Base-by-base conservation (phyloP, 495 filamentous ascomycete species). In the Mytilinidion resinicola region DNA sequence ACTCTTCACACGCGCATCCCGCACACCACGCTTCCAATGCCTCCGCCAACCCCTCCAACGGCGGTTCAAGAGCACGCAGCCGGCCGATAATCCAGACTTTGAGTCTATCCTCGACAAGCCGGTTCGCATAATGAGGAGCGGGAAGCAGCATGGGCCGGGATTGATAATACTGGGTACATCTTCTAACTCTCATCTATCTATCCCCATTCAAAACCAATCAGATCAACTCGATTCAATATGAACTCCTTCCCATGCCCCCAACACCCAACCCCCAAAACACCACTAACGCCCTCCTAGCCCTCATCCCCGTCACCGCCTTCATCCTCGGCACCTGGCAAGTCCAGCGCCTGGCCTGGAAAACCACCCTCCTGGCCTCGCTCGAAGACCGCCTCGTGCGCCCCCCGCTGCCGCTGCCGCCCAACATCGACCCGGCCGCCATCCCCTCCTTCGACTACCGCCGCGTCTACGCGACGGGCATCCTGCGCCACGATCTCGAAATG, bases 321-420 rank as follows among this genome's bases (percentile, higher is more conserved):
- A 76, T 76, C 61, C 84, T 98, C 36, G 93, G 93, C 39, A 88
- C 86, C 42, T 98, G 93, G 93, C 93, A 98, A 67, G 85, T 98
- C n/a, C 80, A 95, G 66, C 89, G 93, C 2, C 82, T 98, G 14
- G 80, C 82, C 37, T 92, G 91, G 90, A 98, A 98, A 70, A 91
- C 91, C 9, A 86, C 91, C 39, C 76, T 97, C 14, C 85, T 98
- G 56, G 90, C 91, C 51, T 85, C 82, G 61, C 88, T 84, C 74
- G 91, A 96, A 75, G 90, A 96, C 75, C 88, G 92, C 0, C 80
- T 98, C 36, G 78, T 95, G 30, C 85, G 84, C 20, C 78, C 83
- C n/a, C 95, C 93, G 0, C 80, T 98, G 0, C 93, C 95, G 0
- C 74, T 98, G 1, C 93, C 93, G 0, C 85, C 88, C 0, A 78